Percentiles rank a stretch among this genome's conserved stretches.
These are phyloP conservation scores for Boletus rubescentipes DNA, from an alignment of 768 basidiomycete species.

Conservation along the genomic window DNA sequence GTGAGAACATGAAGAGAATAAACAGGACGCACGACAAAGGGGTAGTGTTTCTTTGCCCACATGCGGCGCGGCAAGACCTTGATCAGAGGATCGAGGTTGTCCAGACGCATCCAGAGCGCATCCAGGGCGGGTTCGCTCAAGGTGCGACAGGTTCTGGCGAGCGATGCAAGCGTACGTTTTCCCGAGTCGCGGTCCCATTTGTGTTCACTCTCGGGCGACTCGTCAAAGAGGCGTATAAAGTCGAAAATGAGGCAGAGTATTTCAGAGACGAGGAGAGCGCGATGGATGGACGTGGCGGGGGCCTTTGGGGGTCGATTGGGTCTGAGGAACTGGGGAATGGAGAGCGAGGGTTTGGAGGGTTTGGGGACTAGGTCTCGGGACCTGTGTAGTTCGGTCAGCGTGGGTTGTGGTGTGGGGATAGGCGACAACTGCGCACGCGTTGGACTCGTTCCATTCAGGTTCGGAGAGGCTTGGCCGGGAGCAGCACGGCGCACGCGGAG, in stretches of 20 bases:
- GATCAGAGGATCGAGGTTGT: conserved; percentile 29
- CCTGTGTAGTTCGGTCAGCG: conserved; percentile 8
- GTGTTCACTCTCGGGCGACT: conserved; percentile 15
- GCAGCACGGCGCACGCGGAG: neutral
- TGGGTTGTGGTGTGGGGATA: neutral
- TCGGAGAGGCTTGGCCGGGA: neutral
- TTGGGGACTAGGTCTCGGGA: neutral
- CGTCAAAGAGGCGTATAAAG: conserved; percentile 21
- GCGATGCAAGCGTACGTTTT: conserved; percentile 25
- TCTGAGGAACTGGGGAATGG: neutral
- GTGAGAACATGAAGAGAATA: neutral
- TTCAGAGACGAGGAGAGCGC: conserved; percentile 21
- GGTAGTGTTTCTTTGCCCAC: conserved; percentile 24
- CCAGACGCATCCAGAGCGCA: conserved; percentile 28
- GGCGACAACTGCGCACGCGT: conserved; percentile 1
- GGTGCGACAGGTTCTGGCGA: conserved; percentile 27
- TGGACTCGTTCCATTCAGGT: neutral
- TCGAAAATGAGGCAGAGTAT: conserved; percentile 24
- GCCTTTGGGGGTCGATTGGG: neutral
- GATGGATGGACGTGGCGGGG: conserved; percentile 15
- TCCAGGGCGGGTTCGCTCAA: conserved; percentile 26
- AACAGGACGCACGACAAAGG: conserved; percentile 18
- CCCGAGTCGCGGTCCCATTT: conserved; percentile 15
- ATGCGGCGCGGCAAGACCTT: conserved; percentile 25
- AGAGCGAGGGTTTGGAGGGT: neutral